Evolutionary conservation across 768 basidiomycete species (phyloP).

Genomic region (Kwoniella dejecticola): DNA sequence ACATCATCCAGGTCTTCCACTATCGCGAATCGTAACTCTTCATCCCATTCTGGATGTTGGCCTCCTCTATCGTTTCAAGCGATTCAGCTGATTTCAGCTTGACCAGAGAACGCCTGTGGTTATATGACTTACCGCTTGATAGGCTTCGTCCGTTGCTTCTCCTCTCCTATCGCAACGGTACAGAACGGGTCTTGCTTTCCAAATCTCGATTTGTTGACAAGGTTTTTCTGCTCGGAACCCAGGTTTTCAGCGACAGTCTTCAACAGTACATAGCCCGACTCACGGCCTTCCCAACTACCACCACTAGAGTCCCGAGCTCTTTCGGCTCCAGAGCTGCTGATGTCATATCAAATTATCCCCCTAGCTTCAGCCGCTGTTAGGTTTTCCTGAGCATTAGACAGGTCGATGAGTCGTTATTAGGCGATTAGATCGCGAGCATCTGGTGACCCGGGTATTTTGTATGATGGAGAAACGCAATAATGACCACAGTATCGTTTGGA

Average conservation of each 20-base stretch:
- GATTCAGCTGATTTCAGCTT: not conserved
- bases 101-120: no score
- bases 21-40: conserved; percentile 80
- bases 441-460: no score
- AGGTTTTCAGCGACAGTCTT: not conserved
- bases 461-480: no score
- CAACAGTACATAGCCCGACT: conserved; percentile 54
- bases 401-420: not conserved
- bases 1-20: conserved; percentile 60
- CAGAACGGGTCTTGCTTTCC: conserved; percentile 91
- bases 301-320: conserved; percentile 81
- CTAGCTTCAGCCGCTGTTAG: no score
- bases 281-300: conserved; percentile 87
- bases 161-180: conserved; percentile 66
- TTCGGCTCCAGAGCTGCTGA: conserved; percentile 38
- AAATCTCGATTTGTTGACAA: conserved; percentile 78
- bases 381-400: not conserved
- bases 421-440: not conserved
- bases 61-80: conserved; percentile 63
- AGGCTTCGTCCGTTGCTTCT: conserved; percentile 68
- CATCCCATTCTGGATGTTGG: conserved; percentile 92
- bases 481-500: no score
- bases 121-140: conserved; percentile 61
- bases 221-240: conserved; percentile 60
- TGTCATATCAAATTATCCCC: no score